A percentile compares a stretch with the other conserved stretches of the same genome.
Conservation (phyloP, 192 early-diverging fungal genomes). For the Coemansia sp. region DNA sequence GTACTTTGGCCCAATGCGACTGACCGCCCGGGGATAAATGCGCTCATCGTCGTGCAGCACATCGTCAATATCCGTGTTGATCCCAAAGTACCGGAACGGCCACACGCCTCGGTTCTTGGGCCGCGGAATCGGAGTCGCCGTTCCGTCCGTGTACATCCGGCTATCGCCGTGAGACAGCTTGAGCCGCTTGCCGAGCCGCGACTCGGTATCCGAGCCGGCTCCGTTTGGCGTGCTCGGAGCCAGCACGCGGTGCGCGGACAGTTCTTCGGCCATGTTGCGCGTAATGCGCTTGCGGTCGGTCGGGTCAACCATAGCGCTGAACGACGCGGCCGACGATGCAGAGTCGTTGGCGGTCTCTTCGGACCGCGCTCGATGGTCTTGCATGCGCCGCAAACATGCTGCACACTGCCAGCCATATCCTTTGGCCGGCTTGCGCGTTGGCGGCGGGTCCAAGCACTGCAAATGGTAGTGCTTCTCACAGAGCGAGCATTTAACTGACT, state of each 20-base stretch:
- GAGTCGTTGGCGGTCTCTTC: constrained; percentile 10
- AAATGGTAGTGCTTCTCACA: constrained; percentile 82
- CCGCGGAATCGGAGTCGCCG: constrained; percentile 28
- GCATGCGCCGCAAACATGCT: constrained; percentile 56
- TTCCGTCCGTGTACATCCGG: constrained; percentile 3
- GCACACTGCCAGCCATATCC: constrained; percentile 89
- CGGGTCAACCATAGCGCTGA: constrained; percentile 7
- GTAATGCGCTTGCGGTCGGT: constrained; percentile 41
- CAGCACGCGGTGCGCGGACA: constrained; percentile 12
- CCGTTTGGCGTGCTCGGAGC: background rate
- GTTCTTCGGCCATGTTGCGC: constrained; percentile 32
- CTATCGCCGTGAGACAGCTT: constrained; percentile 35
- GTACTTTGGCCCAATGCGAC: constrained; percentile 77
- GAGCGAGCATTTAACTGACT: constrained; percentile 72
- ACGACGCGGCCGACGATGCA: background rate
- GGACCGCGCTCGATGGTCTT: constrained; percentile 38
- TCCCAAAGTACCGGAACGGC: constrained; percentile 89
- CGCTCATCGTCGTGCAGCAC: constrained; percentile 72
- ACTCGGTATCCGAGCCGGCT: constrained; percentile 45
- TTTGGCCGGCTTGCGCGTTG: constrained; percentile 73
- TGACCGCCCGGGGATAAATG: constrained; percentile 74
- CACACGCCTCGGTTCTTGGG: constrained; percentile 62
- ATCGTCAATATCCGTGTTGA: constrained; percentile 72
- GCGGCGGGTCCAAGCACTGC: constrained; percentile 77
- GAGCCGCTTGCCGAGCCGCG: constrained; percentile 46